Evolutionary conservation across 73 alveolate genomes (phyloP).

Genomic region (Tetrahymena thermophila): DNA sequence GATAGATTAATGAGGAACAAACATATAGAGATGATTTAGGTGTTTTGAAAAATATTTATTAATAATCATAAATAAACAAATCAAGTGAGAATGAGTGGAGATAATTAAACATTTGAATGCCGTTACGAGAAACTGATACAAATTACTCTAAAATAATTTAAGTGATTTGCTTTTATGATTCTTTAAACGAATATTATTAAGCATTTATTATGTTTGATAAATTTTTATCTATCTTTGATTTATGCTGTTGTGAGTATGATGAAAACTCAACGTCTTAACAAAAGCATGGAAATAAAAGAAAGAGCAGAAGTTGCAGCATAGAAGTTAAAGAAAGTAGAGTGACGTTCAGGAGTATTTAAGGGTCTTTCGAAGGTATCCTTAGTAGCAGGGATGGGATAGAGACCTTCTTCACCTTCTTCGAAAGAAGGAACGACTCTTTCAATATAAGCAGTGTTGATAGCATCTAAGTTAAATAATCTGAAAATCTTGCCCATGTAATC

Average conservation of each 20-base stretch:
- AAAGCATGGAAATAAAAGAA: slow-evolving; percentile 8
- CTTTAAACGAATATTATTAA: not conserved
- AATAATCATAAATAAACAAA: not conserved
- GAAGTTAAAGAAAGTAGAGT: slow-evolving; percentile 15
- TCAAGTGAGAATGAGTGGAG: not conserved
- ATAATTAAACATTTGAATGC: not conserved
- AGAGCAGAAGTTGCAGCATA: slow-evolving; percentile 26
- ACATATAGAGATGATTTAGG: not conserved
- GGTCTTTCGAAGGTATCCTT: slow-evolving; percentile 38
- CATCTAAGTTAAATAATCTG: slow-evolving; percentile 38
- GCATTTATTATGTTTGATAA: not conserved
- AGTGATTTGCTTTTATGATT: not conserved
- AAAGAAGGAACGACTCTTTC: slow-evolving; percentile 31
- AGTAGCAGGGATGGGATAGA: slow-evolving; percentile 44
- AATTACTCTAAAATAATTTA: not conserved
- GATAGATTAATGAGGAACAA: not conserved
- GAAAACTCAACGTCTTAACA: slow-evolving; percentile 12
- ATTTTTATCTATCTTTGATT: not conserved
- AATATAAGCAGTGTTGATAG: slow-evolving; percentile 9
- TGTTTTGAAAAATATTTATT: not conserved
- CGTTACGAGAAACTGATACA: not conserved
- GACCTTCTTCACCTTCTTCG: slow-evolving; percentile 34
- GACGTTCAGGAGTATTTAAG: slow-evolving; percentile 25
- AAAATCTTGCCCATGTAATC: slow-evolving; percentile 23
- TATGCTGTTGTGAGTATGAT: not conserved